A percentile compares a stretch with the other conserved stretches of the same genome.
These are phyloP conservation scores for Russula emetica DNA, from an alignment of 768 basidiomycete species.

Conservation along the genomic window DNA sequence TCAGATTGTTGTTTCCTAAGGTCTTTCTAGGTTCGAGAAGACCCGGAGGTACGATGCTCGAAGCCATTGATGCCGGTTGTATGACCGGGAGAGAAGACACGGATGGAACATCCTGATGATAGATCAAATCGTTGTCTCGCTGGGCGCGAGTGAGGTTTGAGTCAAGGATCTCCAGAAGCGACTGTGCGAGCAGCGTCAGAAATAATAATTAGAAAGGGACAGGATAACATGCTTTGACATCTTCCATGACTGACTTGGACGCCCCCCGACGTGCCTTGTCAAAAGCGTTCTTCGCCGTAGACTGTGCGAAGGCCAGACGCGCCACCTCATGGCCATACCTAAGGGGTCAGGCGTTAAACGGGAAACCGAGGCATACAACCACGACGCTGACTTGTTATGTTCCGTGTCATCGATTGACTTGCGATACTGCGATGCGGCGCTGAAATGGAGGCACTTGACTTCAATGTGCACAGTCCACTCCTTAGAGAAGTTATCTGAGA, in stretches of 20 bases:
- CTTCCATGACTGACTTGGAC: slow-evolving; percentile 60
- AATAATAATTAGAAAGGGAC: not conserved
- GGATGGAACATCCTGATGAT: slow-evolving; percentile 83
- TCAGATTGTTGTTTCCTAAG: slow-evolving; percentile 49
- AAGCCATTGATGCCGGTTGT: slow-evolving; percentile 60
- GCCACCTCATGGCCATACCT: slow-evolving; percentile 90
- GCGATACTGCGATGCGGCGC: slow-evolving; percentile 82
- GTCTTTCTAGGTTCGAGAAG: slow-evolving; percentile 55
- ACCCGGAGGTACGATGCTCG: slow-evolving; percentile 51
- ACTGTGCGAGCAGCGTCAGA: slow-evolving; percentile 43
- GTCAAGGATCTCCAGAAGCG: slow-evolving; percentile 66
- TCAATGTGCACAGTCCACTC: slow-evolving; percentile 78
- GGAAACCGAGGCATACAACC: not conserved
- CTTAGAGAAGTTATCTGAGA: slow-evolving; percentile 39
- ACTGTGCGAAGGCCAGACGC: slow-evolving; percentile 64
- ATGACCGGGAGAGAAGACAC: slow-evolving; percentile 62
- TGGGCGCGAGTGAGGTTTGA: slow-evolving; percentile 65
- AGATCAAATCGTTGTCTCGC: slow-evolving; percentile 93
- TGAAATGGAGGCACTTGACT: slow-evolving; percentile 80
- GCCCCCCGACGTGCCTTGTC: slow-evolving; percentile 62
- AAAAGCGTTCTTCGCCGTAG: slow-evolving; percentile 64
- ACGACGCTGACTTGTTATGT: slow-evolving; percentile 51
- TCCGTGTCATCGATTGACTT: slow-evolving; percentile 87
- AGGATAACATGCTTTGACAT: slow-evolving; percentile 59
- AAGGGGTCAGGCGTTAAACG: slow-evolving; percentile 20